These are phyloP conservation scores for Fraxinus paxiana DNA, from an alignment of 305 asterid species.

Conservation along the genomic window DNA sequence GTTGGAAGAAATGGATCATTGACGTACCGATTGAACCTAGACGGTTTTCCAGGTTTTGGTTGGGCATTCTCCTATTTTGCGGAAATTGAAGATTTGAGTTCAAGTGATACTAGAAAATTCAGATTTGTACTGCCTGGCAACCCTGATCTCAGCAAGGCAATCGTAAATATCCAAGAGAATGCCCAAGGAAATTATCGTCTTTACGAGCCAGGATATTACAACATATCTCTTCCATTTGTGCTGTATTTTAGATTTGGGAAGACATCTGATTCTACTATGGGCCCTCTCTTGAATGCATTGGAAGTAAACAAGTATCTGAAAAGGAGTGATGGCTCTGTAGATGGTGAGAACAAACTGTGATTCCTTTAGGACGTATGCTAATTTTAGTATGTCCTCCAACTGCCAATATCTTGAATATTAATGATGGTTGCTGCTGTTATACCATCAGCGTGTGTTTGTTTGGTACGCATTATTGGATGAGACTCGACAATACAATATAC, in stretches of 20 bases:
- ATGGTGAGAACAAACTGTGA: constrained; percentile 50
- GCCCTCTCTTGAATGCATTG: constrained; percentile 91
- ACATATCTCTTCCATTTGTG: constrained; percentile 82
- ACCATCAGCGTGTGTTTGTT: background rate
- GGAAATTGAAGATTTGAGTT: constrained; percentile 71
- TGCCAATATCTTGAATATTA: background rate
- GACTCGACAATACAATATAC: background rate
- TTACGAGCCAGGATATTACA: constrained; percentile 87
- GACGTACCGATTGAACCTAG: constrained; percentile 84
- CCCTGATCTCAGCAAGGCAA: constrained; percentile 70
- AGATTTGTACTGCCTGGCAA: constrained; percentile 66
- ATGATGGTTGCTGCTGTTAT: background rate
- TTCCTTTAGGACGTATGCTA: constrained; percentile 8
- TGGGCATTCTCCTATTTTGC: constrained; percentile 96
- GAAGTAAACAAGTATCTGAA: constrained; percentile 73
- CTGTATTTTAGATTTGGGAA: constrained; percentile 64
- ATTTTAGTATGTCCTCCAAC: background rate
- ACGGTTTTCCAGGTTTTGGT: constrained; percentile 86
- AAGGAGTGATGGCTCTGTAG: constrained; percentile 71
- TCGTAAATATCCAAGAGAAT: constrained; percentile 85
- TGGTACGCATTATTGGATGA: background rate
- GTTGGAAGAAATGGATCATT: constrained; percentile 89
- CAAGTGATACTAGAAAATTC: constrained; percentile 61
- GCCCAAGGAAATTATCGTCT: constrained; percentile 80
- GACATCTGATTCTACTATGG: constrained; percentile 76